Evolutionary conservation across 257 asterid genomes (phyloP), one percentile per base, ranked within the genome.

Genomic region (Rehmannia glutinosa): DNA sequence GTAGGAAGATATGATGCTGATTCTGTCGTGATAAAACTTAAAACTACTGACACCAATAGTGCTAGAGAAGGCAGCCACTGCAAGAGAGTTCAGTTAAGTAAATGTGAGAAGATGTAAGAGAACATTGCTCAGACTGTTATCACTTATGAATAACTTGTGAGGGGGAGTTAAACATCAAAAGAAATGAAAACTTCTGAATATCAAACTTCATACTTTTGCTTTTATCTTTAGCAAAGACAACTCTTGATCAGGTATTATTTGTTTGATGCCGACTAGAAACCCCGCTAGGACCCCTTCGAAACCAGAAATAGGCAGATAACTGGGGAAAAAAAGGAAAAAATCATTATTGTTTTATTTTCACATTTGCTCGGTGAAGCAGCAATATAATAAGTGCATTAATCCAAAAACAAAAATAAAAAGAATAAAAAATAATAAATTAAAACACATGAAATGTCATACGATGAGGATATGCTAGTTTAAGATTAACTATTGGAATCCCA

Each of bases 41-140:
- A 60, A 74, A 77, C 72, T 66, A 74, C 56, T 15, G 88, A 81
- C 28, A 85, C 66, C 85, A 88, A 60, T 50, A 93, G 64, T 47
- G 81, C 77, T 54, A 90, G 72, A 61, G 99, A 83, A 63, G 99
- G 99, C 81, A 90, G 77, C 97, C 96, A 90, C 99, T 93, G 96
- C 85, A 89, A 62, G 69, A 84, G 35, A 70, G 36, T 52, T 38
- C 57, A 38, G 66, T 45, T 30, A 15, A 69, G 66, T 49, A 28
- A 46, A 36, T 28, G 67, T 59, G 56, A 64, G 53, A 50, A 17
- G 25, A 50, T 10, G 66, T 42, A 56, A 75, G 55, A 43, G 23
- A 23, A 66, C 19, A 24, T 52, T 64, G 58, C n/a, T n/a, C n/a
- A 25, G 50, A 43, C 46, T 10, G 30, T 50, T 55, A 7, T n/a